Conservation (phyloP, 2,329 filamentous ascomycete species). For the Penicillium sp. region DNA sequence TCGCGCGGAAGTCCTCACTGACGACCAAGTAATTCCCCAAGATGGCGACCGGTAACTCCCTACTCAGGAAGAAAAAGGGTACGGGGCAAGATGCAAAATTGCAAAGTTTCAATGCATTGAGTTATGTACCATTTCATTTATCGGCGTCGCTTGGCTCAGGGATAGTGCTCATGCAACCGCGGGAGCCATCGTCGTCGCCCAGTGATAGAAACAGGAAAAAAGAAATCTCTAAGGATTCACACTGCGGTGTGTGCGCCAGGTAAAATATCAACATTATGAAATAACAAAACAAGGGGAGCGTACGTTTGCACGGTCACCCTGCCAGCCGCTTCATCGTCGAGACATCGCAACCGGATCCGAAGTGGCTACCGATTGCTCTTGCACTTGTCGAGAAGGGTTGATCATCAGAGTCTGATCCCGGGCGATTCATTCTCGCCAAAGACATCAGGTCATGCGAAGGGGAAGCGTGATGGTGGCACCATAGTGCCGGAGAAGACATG, state of each 20-base stretch:
- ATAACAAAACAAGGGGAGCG: background rate
- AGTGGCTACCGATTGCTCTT: too few species aligned
- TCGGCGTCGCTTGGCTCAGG: too few species aligned
- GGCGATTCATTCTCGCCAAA: conserved; percentile 1
- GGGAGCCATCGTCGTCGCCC: too few species aligned
- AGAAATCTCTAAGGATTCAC: conserved; percentile 9
- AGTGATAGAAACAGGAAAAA: background rate
- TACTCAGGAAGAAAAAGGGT: too few species aligned
- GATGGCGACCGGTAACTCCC: too few species aligned
- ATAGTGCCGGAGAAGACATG: background rate
- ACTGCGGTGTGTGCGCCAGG: conserved; percentile 6
- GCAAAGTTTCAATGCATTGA: too few species aligned
- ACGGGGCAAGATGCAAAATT: too few species aligned
- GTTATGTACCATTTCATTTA: too few species aligned
- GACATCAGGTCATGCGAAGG: background rate
- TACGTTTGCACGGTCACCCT: background rate
- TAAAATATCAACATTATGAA: background rate
- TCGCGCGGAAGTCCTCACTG: too few species aligned
- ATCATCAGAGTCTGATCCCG: conserved; percentile 4
- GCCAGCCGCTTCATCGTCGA: background rate
- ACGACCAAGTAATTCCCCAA: too few species aligned
- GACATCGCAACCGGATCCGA: background rate
- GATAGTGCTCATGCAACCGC: too few species aligned
- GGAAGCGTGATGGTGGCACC: background rate
- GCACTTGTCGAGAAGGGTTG: background rate